phyloP scores from a whole-genome alignment of 2,329 filamentous ascomycete species.

The Drechslerella dactyloides region DNA sequence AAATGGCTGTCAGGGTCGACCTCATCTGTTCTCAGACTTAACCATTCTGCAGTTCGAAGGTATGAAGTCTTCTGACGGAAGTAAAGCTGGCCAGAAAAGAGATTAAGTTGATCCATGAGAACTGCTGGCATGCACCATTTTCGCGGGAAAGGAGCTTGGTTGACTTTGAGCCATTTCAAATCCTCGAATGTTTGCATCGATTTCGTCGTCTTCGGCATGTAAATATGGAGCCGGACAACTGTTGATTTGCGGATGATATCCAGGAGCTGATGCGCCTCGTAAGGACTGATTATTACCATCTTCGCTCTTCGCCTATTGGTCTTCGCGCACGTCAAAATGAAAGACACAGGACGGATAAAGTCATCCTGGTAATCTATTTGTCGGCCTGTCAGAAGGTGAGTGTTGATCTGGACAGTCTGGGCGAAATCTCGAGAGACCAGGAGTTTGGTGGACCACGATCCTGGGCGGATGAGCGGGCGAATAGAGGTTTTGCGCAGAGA shows the following conservation, averaged over 20 bases:
- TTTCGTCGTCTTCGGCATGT: constrained; percentile 61
- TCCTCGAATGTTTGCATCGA: constrained; percentile 60
- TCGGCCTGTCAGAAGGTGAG: constrained; percentile 14
- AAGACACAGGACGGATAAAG: constrained; percentile 61
- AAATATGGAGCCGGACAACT: constrained; percentile 62
- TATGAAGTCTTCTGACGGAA: constrained; percentile 66
- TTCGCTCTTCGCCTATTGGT: constrained; percentile 5
- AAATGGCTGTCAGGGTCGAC: constrained; percentile 1
- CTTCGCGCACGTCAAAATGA: constrained; percentile 48
- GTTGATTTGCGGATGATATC: constrained; percentile 57
- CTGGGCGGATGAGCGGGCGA: constrained; percentile 51
- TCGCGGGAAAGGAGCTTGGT: background rate
- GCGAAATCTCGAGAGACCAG: constrained; percentile 64
- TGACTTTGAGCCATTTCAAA: constrained; percentile 56
- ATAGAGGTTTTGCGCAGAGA: constrained; percentile 29
- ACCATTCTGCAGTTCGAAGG: constrained; percentile 61
- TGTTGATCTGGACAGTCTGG: constrained; percentile 58
- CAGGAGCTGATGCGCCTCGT: constrained; percentile 66
- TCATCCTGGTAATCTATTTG: constrained; percentile 57
- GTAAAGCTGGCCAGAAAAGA: constrained; percentile 74
- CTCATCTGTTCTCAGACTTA: constrained; percentile 61
- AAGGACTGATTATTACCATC: constrained; percentile 64
- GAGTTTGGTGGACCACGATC: constrained; percentile 59
- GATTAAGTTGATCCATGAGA: constrained; percentile 64
- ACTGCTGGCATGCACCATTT: constrained; percentile 52